Percentiles rank a stretch among this genome's conserved stretches.
These are phyloP conservation scores for Endocarpon pusillum DNA, from an alignment of 495 filamentous ascomycete species.

Conservation along the genomic window DNA sequence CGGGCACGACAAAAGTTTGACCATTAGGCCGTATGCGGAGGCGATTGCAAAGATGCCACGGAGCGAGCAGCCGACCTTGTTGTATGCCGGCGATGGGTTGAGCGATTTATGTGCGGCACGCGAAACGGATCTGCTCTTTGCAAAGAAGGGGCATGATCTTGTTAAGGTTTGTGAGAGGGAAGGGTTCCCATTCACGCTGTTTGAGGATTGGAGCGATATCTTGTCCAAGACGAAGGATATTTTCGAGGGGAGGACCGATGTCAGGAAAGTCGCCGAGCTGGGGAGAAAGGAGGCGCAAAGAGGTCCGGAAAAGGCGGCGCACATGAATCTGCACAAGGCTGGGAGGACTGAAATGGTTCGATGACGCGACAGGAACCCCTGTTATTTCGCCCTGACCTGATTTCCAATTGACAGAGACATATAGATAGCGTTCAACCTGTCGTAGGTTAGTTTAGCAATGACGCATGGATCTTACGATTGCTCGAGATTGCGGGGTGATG, in stretches of 20 bases:
- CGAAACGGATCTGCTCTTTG: constrained; percentile 80
- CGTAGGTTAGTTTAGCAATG: too few species aligned
- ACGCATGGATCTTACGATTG: too few species aligned
- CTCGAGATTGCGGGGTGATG: too few species aligned
- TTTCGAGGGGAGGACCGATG: not conserved
- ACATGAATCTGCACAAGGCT: too few species aligned
- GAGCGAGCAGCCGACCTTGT: constrained; percentile 49
- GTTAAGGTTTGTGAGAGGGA: constrained; percentile 65
- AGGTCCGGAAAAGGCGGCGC: too few species aligned
- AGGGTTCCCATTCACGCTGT: constrained; percentile 63
- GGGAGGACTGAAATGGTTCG: too few species aligned
- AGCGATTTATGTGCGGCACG: constrained; percentile 75
- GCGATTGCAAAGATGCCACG: constrained; percentile 35
- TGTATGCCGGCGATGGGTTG: constrained; percentile 85
- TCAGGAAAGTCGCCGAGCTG: constrained; percentile 1
- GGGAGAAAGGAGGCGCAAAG: too few species aligned
- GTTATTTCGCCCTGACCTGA: too few species aligned
- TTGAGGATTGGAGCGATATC: constrained; percentile 63
- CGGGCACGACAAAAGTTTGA: constrained; percentile 84
- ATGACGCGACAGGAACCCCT: too few species aligned
- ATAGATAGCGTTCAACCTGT: too few species aligned
- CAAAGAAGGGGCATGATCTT: constrained; percentile 76
- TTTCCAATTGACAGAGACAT: too few species aligned
- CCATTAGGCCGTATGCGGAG: constrained; percentile 67
- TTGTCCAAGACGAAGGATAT: constrained; percentile 58